Base-by-base conservation (phyloP, 768 basidiomycete species). In the Boletus reticulatus region DNA sequence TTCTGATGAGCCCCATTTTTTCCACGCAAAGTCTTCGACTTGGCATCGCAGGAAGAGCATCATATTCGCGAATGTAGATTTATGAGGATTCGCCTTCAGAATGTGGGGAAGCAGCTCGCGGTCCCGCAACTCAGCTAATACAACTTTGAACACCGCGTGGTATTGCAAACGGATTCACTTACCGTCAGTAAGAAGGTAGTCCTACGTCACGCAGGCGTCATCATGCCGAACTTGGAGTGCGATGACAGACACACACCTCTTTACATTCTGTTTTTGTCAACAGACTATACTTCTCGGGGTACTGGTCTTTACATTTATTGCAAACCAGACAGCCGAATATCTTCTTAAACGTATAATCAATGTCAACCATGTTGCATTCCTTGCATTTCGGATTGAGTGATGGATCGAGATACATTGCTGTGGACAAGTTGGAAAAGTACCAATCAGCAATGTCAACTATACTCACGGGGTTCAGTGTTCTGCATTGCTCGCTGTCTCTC, bases 221-320 rank as follows among this genome's bases (percentile, higher is more conserved):
- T 45, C 49, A 52, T 32, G 32, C 8, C 34, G 45, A n/a, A 37
- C 16, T 32, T 41, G 8, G 9, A 53, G 27, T 4, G 43, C n/a
- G 42, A 48, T 31, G 32, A 17, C 41, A 31, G 8, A 66, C 83
- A 43, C 83, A 43, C 60, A 89, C 92, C 78, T 93, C 89, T 73
- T 95, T 97, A 72, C 96, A 98, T 74, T 99, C 97, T 0, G 97
- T 98, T 76, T 99, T 99, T 7, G 97, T 99, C 53, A 99, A 72
- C 8, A 99, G 77, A 68, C 93, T 92, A 67, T 97, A 99, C 72
- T 88, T 92, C 65, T 98, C 95, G 8, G 94, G 92, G 52, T 84
- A 80, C 56, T 88, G 85, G 64, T 94, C 87, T 76, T 95, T 94
- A 72, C 95, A 98, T 56, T 80, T 83, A 63, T 89, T 88, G 75